Percentiles rank a stretch among this genome's conserved stretches.
Conservation (phyloP, 2,329 filamentous ascomycete genomes). For the Xylaria sp. region DNA sequence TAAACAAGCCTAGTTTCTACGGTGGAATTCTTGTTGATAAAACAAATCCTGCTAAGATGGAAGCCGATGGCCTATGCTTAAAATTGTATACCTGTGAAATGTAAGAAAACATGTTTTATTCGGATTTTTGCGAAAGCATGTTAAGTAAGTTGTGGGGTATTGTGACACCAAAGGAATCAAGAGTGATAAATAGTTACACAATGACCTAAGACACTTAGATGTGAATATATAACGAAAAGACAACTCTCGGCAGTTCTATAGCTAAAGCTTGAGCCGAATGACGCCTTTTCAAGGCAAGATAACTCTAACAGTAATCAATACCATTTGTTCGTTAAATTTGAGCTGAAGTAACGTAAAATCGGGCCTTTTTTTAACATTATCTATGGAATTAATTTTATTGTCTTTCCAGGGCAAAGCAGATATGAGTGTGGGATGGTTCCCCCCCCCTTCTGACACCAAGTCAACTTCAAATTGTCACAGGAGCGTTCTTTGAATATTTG, state of each 20-base stretch:
- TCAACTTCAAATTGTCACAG: neutral
- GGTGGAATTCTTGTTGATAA: neutral
- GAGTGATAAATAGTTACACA: neutral
- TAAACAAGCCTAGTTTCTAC: neutral
- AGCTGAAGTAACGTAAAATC: neutral
- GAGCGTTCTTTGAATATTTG: conserved; percentile 2
- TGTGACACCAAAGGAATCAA: too few species aligned
- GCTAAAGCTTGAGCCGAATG: neutral
- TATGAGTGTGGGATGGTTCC: neutral
- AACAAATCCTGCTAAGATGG: neutral
- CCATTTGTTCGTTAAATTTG: neutral
- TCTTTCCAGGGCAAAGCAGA: neutral
- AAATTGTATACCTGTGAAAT: too few species aligned
- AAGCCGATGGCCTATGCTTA: neutral
- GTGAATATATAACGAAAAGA: neutral
- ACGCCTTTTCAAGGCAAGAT: neutral
- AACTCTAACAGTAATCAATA: neutral
- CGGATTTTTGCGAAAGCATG: too few species aligned
- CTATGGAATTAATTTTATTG: neutral
- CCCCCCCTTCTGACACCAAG: neutral
- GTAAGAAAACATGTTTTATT: too few species aligned
- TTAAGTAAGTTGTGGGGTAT: too few species aligned
- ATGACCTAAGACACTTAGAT: too few species aligned
- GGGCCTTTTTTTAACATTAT: neutral
- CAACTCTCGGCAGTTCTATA: neutral